Evolutionary conservation across 2,329 filamentous ascomycete genomes (phyloP).

Genomic region (Sarocladium oryzae): DNA sequence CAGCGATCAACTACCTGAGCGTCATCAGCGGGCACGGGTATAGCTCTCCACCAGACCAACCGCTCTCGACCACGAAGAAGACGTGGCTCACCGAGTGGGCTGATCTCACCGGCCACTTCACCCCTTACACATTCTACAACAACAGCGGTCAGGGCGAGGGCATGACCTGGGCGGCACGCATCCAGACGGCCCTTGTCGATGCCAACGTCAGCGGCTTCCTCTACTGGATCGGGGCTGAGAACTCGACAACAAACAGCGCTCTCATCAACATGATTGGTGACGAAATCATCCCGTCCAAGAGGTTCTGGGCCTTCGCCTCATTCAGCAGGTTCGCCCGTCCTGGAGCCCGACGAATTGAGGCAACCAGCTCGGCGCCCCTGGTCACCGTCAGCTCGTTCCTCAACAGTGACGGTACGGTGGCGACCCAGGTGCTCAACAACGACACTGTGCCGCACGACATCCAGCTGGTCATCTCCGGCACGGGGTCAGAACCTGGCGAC

Average conservation of each 20-base stretch:
- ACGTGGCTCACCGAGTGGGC: background rate
- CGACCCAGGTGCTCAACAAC: background rate
- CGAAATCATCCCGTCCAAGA: background rate
- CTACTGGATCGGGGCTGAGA: background rate
- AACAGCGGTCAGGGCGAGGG: background rate
- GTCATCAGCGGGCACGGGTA: background rate
- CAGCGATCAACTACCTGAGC: background rate
- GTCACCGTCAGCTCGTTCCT: background rate
- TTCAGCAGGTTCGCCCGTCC: background rate
- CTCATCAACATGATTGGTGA: background rate
- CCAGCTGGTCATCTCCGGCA: background rate
- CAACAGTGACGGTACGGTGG: background rate
- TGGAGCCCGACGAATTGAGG: background rate
- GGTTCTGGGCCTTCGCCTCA: background rate
- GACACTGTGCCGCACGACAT: background rate
- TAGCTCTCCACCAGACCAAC: background rate
- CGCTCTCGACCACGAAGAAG: background rate
- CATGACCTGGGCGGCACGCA: background rate
- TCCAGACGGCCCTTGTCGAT: background rate
- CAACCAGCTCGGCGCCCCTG: background rate
- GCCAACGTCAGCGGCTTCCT: background rate
- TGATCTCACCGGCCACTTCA: background rate
- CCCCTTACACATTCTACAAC: slow-evolving; percentile 1
- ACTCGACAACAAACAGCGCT: slow-evolving; percentile 3
- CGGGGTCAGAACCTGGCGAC: background rate